These are phyloP conservation scores for Sarcodon aspratus DNA, from an alignment of 768 basidiomycete species.

Conservation along the genomic window DNA sequence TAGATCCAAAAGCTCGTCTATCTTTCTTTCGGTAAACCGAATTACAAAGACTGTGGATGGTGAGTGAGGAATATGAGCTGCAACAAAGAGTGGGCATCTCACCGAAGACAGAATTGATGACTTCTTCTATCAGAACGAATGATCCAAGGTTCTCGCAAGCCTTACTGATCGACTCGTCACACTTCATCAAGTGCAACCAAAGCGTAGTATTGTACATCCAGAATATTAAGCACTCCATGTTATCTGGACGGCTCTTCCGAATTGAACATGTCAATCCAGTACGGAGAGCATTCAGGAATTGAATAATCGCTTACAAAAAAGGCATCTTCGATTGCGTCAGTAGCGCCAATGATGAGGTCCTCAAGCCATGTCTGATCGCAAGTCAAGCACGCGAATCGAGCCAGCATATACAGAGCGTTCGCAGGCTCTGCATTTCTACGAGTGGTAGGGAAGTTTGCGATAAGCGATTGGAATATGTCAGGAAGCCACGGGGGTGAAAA, in stretches of 20 bases:
- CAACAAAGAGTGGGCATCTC: constrained; percentile 9
- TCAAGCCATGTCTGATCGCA: constrained; percentile 90
- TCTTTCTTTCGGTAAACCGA: constrained; percentile 78
- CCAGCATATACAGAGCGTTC: constrained; percentile 81
- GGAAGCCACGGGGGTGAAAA: constrained; percentile 77
- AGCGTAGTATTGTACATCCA: constrained; percentile 90
- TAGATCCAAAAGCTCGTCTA: constrained; percentile 78
- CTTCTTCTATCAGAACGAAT: constrained; percentile 80
- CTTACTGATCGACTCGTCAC: constrained; percentile 67
- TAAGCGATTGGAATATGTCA: constrained; percentile 69
- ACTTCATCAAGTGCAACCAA: constrained; percentile 85
- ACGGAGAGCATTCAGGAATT: constrained; percentile 4
- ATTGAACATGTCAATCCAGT: neutral
- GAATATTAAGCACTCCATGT: constrained; percentile 79
- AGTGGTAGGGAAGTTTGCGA: constrained; percentile 62
- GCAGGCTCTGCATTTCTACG: constrained; percentile 78
- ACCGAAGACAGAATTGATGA: constrained; percentile 94
- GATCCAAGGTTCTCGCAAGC: constrained; percentile 79
- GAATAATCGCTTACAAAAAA: constrained; percentile 63
- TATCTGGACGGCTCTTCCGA: constrained; percentile 69
- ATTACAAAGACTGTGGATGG: constrained; percentile 76
- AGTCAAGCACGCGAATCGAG: constrained; percentile 86
- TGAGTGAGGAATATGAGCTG: constrained; percentile 1
- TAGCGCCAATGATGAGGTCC: constrained; percentile 82
- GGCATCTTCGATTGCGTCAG: constrained; percentile 84